Base-by-base conservation (phyloP, 208 protist species). In the Phytomonas francai region DNA sequence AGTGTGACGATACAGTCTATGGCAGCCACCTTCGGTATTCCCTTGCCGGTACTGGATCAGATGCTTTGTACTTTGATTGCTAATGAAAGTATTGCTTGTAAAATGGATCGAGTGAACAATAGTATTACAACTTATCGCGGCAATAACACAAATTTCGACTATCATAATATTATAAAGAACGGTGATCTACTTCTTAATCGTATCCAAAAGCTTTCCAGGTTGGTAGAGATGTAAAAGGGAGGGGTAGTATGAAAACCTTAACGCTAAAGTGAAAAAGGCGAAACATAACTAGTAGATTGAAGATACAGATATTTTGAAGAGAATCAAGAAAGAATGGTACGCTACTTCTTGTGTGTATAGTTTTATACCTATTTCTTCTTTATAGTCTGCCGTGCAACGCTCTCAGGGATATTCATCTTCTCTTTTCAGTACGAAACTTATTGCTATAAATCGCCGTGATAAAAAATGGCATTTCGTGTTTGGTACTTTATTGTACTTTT, bases 51-150 rank as follows among this genome's bases (percentile, higher is more conserved):
- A 39, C 73, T 97, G 57, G 85, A 97, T 75, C 87, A 83, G 59
- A 98, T 99, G 88, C 75, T 99, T n/a, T 90, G 94, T 61, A 95
- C 96, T 14, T 97, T 99, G 76, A 99, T 99, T 72, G 88, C 97
- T 11, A 91, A 97, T 64, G 97, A 97, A 45, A 83, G 98, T 27
- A 86, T 99, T 32, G 88, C 91, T 65, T 98, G 96, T 80, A 98
- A 98, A 79, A 98, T 99, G 70, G 98, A 99, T 79, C 98, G 98
- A 69, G 93, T 98, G n/a, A 92, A 76, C 66, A 92, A 91, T 72
- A 95, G 98, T 65, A 91, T 99, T 63, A 91, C 94, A 66, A 99
- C 98, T 7, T 98, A 95, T 62, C 91, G 98, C 63, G 93, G 96
- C 16, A 97, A 99, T 76, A 84, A 70, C 19, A 98, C 95, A 22